A percentile compares a stretch with the other conserved stretches of the same genome.
Evolutionary conservation across 139 green algal species (phyloP).

Genomic region (Auxenochlorella protothecoides): DNA sequence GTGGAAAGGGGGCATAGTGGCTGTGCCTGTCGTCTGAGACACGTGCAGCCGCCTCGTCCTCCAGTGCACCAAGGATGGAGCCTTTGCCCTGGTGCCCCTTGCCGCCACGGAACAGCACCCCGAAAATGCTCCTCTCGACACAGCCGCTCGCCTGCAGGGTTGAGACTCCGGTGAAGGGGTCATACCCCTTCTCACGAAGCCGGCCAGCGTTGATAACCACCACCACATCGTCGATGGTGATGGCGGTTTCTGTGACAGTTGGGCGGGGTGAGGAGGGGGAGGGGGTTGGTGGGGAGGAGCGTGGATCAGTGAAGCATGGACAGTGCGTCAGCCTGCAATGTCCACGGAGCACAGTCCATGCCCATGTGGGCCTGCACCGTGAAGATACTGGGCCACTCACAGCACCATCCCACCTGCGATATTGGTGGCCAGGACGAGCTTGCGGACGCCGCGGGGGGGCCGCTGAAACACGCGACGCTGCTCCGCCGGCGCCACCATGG

Average conservation of each 20-base stretch:
- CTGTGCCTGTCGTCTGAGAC: too few species aligned
- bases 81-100: too few species aligned
- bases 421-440: conserved; percentile 79
- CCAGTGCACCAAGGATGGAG: too few species aligned
- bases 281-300: not conserved
- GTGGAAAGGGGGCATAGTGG: too few species aligned
- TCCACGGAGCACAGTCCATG: too few species aligned
- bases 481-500: conserved; percentile 54
- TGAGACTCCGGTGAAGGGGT: conserved; percentile 64
- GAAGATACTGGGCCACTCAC: not conserved
- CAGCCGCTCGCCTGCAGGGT: conserved; percentile 41
- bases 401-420: conserved; percentile 34
- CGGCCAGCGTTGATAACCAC: conserved; percentile 66
- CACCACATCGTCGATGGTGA: conserved; percentile 82
- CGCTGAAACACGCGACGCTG: conserved; percentile 53
- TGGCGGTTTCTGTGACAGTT: conserved; percentile 42
- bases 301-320: not conserved
- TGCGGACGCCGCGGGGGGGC: conserved; percentile 47
- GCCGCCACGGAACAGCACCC: too few species aligned
- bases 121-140: not conserved
- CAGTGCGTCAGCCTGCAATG: too few species aligned
- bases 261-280: not conserved
- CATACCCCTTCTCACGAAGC: conserved; percentile 76
- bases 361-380: too few species aligned
- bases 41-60: too few species aligned